Evolutionary conservation across 768 basidiomycete genomes (phyloP).

Genomic region (Boletus reticulatus): DNA sequence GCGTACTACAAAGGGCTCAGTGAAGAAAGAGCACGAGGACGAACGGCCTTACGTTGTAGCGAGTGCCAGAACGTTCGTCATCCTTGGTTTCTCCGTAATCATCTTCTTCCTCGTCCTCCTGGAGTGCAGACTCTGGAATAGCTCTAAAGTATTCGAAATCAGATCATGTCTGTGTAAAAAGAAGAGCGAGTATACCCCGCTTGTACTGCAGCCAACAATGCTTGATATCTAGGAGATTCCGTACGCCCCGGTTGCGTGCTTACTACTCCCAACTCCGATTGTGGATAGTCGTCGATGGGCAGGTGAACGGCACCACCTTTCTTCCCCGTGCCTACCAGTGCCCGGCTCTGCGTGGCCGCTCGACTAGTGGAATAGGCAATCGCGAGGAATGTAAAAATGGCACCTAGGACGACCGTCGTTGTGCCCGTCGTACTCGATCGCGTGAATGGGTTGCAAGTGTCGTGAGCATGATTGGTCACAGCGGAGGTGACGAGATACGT

Average conservation of each 20-base stretch:
- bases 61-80: constrained; percentile 90
- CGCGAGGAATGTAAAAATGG: constrained; percentile 94
- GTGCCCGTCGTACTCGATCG: constrained; percentile 68
- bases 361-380: constrained; percentile 97
- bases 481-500: constrained; percentile 95
- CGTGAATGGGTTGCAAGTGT: constrained; percentile 86
- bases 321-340: constrained; percentile 75
- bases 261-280: constrained; percentile 73
- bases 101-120: constrained; percentile 77
- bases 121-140: constrained; percentile 87
- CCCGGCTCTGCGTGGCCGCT: constrained; percentile 93
- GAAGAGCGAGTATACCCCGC: constrained; percentile 63
- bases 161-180: not conserved
- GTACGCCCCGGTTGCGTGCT: constrained; percentile 81
- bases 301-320: constrained; percentile 63
- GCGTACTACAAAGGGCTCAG: constrained; percentile 62
- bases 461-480: constrained; percentile 86
- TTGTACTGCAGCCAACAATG: constrained; percentile 91
- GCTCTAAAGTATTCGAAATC: constrained; percentile 46
- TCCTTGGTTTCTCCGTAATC: constrained; percentile 74
- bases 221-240: constrained; percentile 90
- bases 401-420: constrained; percentile 87
- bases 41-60: constrained; percentile 75
- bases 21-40: not conserved
- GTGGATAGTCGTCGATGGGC: constrained; percentile 48